These are phyloP conservation scores for Chamaenerion angustifolium DNA, from an alignment of 345 rosid species.

Conservation along the genomic window DNA sequence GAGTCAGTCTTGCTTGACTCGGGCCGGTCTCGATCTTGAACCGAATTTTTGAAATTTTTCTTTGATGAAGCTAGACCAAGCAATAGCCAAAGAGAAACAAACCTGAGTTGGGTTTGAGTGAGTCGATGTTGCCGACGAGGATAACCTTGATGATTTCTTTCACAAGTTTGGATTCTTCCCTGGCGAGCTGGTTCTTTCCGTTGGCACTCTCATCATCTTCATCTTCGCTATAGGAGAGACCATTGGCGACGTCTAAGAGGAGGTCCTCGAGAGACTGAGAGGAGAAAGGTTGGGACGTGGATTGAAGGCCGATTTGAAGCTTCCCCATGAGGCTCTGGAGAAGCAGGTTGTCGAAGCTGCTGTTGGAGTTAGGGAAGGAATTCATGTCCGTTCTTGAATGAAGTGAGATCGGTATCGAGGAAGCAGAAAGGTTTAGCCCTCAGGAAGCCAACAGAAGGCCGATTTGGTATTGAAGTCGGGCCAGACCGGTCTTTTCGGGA, in stretches of 20 bases:
- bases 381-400: constrained; percentile 1
- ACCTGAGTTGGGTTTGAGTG: constrained; percentile 80
- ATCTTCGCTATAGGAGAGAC: constrained; percentile 27
- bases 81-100: no score
- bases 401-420: no score
- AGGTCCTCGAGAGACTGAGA: constrained; percentile 77
- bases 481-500: no score
- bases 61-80: neutral
- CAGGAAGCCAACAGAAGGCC: no score
- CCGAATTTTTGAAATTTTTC: no score
- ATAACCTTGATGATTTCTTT: constrained; percentile 61
- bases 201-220: constrained; percentile 18
- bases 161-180: constrained; percentile 78
- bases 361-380: constrained; percentile 33
- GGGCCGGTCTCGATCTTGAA: no score
- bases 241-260: constrained; percentile 41
- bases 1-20: no score
- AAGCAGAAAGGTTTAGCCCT: no score
- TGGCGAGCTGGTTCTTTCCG: constrained; percentile 32
- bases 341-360: constrained; percentile 57
- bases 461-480: no score
- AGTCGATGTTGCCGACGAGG: constrained; percentile 49
- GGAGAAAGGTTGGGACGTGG: constrained; percentile 26
- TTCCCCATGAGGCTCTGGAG: constrained; percentile 75
- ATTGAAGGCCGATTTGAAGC: constrained; percentile 62